Base-by-base conservation (phyloP, 352 stramenopile species). In the Phytopythium mirpurense region DNA sequence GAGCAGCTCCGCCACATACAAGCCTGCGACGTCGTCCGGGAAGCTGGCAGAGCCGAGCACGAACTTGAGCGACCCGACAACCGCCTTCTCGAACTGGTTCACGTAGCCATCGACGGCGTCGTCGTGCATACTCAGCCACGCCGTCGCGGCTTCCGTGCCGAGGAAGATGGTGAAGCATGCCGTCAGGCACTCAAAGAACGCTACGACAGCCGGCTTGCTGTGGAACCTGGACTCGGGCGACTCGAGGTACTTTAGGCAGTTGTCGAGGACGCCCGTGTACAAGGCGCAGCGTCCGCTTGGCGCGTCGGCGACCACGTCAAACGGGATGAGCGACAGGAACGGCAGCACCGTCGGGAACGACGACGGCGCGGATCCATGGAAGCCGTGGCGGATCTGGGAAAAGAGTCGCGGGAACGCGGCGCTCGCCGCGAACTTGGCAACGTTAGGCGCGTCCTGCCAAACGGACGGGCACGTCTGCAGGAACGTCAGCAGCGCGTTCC, bases 331-430 rank as follows among this genome's bases (percentile, higher is more conserved):
- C 31, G 84, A 90, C 40, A 94, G 57, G 27, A 94, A 56, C 2
- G 84, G 84, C 31, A 94, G 50, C 26, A 94, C 46, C 3, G 72
- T 85, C 1, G 78, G 75, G 34, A 90, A 89, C 21, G 81, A 92
- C 1, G 67, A 68, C 16, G 60, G 59, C n/a, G 76, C 72, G 11
- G 82, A 90, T 18, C 84, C 84, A 46, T 86, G 80, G 46, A 91
- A 92, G 8, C 81, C 84, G 51, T 91, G 81, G 34, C 83, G 68
- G 9, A 91, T 76, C 40, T 88, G 77, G 8, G 84, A 66, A 60
- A 90, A 86, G 0, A 91, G 49, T 5, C 77, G 74, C 0, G 84
- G 84, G 26, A 80, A 72, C 24, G 90, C 68, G 18, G 77, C 78
- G 57, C 64, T 84, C 5, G 67, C 68, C 3, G 78, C 63, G 42